A percentile compares a stretch with the other conserved stretches of the same genome.
phyloP scores from a whole-genome alignment of 495 filamentous ascomycete species.

The Cercophora newfieldiana region DNA sequence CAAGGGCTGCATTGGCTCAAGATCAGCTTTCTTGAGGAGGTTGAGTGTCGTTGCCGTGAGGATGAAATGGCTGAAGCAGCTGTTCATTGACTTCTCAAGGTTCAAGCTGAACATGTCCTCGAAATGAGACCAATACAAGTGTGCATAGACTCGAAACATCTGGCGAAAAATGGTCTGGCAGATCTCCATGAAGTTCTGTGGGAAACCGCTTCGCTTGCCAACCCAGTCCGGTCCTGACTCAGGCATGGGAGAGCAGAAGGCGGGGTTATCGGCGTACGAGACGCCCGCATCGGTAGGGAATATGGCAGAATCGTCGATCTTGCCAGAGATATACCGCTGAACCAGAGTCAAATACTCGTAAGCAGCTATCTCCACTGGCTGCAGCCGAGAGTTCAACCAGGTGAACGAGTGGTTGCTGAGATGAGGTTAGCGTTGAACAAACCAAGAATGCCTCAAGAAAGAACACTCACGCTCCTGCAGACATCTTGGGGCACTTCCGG shows the following conservation, averaged over 20 bases:
- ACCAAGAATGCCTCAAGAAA: conserved; percentile 14
- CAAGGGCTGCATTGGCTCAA: conserved; percentile 91
- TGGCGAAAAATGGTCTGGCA: conserved; percentile 92
- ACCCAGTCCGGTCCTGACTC: conserved; percentile 64
- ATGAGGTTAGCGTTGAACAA: background rate
- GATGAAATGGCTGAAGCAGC: conserved; percentile 91
- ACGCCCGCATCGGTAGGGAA: conserved; percentile 76
- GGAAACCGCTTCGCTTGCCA: conserved; percentile 86
- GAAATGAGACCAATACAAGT: conserved; percentile 86
- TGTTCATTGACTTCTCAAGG: conserved; percentile 84
- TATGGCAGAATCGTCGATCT: conserved; percentile 79
- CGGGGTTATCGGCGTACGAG: conserved; percentile 56
- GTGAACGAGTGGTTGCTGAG: conserved; percentile 83
- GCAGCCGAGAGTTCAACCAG: conserved; percentile 71
- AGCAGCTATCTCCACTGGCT: conserved; percentile 70
- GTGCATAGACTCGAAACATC: conserved; percentile 95
- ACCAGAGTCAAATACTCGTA: conserved; percentile 90
- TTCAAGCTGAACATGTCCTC: conserved; percentile 79
- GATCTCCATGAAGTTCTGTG: conserved; percentile 79
- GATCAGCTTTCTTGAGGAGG: conserved; percentile 78
- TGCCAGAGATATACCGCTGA: conserved; percentile 89
- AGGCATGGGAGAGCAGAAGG: conserved; percentile 60
- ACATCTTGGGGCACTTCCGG: conserved; percentile 83
- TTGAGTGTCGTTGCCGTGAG: conserved; percentile 83
- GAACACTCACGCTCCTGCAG: conserved; percentile 76